These are phyloP conservation scores for Exophiala calicioides DNA, from an alignment of 2,329 filamentous ascomycete species.

Conservation along the genomic window DNA sequence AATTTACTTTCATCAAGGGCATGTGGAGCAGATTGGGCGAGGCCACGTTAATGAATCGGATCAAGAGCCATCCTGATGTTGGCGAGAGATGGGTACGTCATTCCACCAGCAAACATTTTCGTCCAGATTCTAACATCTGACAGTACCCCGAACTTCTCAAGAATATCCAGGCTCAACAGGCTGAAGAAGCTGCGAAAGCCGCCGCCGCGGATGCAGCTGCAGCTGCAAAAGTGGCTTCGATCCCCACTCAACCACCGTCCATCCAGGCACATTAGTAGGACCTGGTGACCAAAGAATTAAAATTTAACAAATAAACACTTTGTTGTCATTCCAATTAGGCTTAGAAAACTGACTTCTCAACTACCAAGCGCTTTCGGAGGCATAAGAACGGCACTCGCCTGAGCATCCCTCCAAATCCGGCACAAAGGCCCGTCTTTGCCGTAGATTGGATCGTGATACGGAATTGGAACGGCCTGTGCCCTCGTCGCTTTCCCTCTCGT, in stretches of 20 bases:
- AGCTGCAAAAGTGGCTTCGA: slow-evolving; percentile 1
- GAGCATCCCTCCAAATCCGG: too few relatives aligned
- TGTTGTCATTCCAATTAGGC: too few relatives aligned
- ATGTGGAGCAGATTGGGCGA: slow-evolving; percentile 70
- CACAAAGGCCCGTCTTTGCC: too few relatives aligned
- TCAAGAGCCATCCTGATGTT: slow-evolving; percentile 86
- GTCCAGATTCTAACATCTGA: not conserved
- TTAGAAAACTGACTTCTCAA: too few relatives aligned
- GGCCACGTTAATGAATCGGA: slow-evolving; percentile 78
- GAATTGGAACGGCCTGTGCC: too few relatives aligned
- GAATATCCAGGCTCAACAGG: slow-evolving; percentile 62
- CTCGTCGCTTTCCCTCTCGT: too few relatives aligned
- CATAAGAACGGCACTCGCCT: too few relatives aligned
- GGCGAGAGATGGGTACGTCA: slow-evolving; percentile 65
- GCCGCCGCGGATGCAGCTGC: slow-evolving; percentile 20
- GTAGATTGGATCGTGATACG: too few relatives aligned
- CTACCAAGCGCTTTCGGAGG: too few relatives aligned
- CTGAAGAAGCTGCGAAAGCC: slow-evolving; percentile 30
- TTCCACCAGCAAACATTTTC: not conserved
- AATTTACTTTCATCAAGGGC: slow-evolving; percentile 80
- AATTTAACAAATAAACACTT: too few relatives aligned
- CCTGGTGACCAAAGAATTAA: too few relatives aligned
- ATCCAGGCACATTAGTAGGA: slow-evolving; percentile 21
- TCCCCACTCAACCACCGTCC: slow-evolving; percentile 18
- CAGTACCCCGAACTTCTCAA: slow-evolving; percentile 61